Conservation (phyloP, 2,329 filamentous ascomycete genomes). For the Alternaria gansuensis region DNA sequence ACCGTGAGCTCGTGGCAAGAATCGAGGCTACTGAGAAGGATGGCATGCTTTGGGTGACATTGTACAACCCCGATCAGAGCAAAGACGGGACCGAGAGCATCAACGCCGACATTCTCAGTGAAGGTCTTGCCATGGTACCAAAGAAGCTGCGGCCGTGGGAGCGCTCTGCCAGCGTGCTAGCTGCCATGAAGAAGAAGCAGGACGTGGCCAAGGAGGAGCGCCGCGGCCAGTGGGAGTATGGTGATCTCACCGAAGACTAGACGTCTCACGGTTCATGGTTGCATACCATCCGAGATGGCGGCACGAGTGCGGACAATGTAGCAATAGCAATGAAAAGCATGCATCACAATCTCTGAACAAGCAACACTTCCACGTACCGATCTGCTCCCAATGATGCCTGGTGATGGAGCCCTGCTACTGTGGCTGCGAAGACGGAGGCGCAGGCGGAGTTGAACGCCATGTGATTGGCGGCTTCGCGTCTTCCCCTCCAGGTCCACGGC, state of each 20-base stretch:
- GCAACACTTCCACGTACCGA: not conserved
- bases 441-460: slow-evolving; percentile 15
- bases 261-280: not conserved
- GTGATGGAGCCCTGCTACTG: not conserved
- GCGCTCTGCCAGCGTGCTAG: slow-evolving; percentile 74
- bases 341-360: not conserved
- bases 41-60: slow-evolving; percentile 82
- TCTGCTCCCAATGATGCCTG: not conserved
- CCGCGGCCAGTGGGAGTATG: slow-evolving; percentile 97
- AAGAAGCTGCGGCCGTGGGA: slow-evolving; percentile 94
- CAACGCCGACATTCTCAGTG: slow-evolving; percentile 85
- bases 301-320: slow-evolving; percentile 1
- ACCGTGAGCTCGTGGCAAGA: slow-evolving; percentile 83
- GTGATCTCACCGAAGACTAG: slow-evolving; percentile 79
- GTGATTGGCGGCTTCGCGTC: slow-evolving; percentile 17
- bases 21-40: slow-evolving; percentile 88
- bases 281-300: not conserved
- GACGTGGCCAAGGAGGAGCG: slow-evolving; percentile 80
- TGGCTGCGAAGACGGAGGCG: slow-evolving; percentile 13
- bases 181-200: slow-evolving; percentile 76
- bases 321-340: slow-evolving; percentile 2
- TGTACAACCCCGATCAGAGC: slow-evolving; percentile 77
- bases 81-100: slow-evolving; percentile 76
- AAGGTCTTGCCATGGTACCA: slow-evolving; percentile 89
- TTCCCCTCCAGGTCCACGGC: slow-evolving; percentile 15